Conservation (phyloP, 1,284 basidiomycete species). For the Somion occarium region DNA sequence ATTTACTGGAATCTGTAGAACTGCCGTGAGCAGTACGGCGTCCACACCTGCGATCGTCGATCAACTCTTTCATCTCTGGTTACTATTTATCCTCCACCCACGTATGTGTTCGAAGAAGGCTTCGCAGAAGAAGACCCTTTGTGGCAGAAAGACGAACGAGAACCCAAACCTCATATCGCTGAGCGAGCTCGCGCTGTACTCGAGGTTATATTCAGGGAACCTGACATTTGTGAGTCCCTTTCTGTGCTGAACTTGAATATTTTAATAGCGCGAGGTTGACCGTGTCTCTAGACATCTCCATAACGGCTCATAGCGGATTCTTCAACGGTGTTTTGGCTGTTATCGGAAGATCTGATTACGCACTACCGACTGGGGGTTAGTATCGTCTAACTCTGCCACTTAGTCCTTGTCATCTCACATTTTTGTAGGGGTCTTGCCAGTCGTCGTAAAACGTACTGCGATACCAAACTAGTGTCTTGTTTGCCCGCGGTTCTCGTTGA, state of each 20-base stretch:
- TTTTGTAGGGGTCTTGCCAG: conserved; percentile 3
- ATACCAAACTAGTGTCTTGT: no score
- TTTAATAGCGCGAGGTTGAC: not conserved
- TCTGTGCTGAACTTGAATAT: not conserved
- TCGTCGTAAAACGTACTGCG: conserved; percentile 4
- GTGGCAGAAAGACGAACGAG: conserved; percentile 64
- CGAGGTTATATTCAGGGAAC: conserved; percentile 54
- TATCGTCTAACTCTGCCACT: not conserved
- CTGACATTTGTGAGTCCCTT: not conserved
- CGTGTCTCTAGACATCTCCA: conserved; percentile 56
- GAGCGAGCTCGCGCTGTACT: conserved; percentile 52
- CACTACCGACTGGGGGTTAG: conserved; percentile 58
- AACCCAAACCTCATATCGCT: conserved; percentile 53
- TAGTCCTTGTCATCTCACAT: not conserved
- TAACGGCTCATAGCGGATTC: conserved; percentile 61
- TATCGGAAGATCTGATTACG: conserved; percentile 38
- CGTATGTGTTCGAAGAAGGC: conserved; percentile 57
- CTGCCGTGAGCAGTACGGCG: conserved; percentile 63
- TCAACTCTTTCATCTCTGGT: conserved; percentile 49
- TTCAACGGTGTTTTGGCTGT: conserved; percentile 49
- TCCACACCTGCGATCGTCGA: conserved; percentile 74
- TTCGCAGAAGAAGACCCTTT: conserved; percentile 72
- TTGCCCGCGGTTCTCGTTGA: no score
- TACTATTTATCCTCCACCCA: conserved; percentile 44
- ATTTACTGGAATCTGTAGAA: conserved; percentile 34